These are phyloP conservation scores for Calonectria pauciramosa DNA, from an alignment of 2,329 filamentous ascomycete genomes.

Conservation along the genomic window DNA sequence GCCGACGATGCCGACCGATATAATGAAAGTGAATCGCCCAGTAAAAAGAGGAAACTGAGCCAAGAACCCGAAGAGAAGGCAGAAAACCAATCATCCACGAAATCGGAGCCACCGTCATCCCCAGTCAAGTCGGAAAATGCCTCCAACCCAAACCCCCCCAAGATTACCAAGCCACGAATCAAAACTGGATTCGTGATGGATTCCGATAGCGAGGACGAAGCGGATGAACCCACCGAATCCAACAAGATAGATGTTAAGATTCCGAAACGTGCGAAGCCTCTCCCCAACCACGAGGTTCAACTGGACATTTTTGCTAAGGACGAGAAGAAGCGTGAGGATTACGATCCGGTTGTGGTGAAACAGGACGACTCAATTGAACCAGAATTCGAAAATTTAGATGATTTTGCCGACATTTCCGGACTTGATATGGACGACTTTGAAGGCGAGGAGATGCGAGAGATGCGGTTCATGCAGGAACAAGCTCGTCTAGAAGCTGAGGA, in stretches of 20 bases:
- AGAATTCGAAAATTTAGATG: slow-evolving; percentile 54
- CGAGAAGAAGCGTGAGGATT: slow-evolving; percentile 33
- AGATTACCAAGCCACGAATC: slow-evolving; percentile 41
- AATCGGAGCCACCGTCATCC: slow-evolving; percentile 41
- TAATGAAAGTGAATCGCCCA: slow-evolving; percentile 52
- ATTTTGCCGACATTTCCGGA: slow-evolving; percentile 65
- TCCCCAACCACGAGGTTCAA: slow-evolving; percentile 35
- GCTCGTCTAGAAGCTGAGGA: slow-evolving; percentile 74
- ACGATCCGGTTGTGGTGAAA: slow-evolving; percentile 40
- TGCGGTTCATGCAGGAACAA: slow-evolving; percentile 83
- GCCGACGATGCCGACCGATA: slow-evolving; percentile 46
- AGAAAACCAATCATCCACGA: slow-evolving; percentile 8
- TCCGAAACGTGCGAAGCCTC: slow-evolving; percentile 41
- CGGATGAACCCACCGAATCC: slow-evolving; percentile 28
- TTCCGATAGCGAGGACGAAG: slow-evolving; percentile 68
- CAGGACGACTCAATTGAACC: slow-evolving; percentile 48
- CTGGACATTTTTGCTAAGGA: slow-evolving; percentile 42
- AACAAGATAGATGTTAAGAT: slow-evolving; percentile 13
- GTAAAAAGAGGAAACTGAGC: slow-evolving; percentile 48
- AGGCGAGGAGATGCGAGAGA: slow-evolving; percentile 76
- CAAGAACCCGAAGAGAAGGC: slow-evolving; percentile 32
- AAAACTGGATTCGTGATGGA: slow-evolving; percentile 76
- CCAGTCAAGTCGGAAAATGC: slow-evolving; percentile 50
- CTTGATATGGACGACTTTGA: slow-evolving; percentile 65
- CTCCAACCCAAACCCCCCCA: slow-evolving; percentile 35